Conservation (phyloP, 306 rosid genomes). For the Quercus mongolica region DNA sequence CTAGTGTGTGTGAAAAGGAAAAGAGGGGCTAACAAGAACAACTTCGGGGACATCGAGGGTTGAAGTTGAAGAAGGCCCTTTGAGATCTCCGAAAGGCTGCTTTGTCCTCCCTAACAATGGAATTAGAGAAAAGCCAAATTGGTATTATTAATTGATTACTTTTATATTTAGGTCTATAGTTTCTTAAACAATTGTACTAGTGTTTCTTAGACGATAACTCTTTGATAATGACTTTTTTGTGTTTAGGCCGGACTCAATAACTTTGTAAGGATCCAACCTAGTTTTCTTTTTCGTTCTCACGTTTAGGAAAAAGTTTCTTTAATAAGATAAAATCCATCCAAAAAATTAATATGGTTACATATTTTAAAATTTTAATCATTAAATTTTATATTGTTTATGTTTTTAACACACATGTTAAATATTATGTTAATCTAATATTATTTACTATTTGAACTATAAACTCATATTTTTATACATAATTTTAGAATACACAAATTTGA, state of each 20-base stretch:
- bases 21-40: background rate
- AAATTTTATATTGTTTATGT: too few species aligned
- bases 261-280: background rate
- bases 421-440: too few species aligned
- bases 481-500: too few species aligned
- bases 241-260: background rate
- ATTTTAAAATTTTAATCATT: too few species aligned
- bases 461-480: background rate
- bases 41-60: slow-evolving; percentile 50
- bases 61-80: slow-evolving; percentile 28
- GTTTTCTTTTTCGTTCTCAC: background rate
- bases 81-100: slow-evolving; percentile 83
- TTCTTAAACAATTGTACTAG: background rate
- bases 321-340: too few species aligned
- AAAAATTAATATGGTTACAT: too few species aligned
- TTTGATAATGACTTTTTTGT: background rate
- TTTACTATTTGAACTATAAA: too few species aligned
- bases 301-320: too few species aligned
- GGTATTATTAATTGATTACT: background rate
- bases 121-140: background rate
- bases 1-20: background rate
- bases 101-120: slow-evolving; percentile 9
- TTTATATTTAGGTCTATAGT: background rate
- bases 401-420: too few species aligned
- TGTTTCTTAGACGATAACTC: background rate